Base-by-base conservation (phyloP, 495 filamentous ascomycete genomes). In the Beverwykella pulmonaria region DNA sequence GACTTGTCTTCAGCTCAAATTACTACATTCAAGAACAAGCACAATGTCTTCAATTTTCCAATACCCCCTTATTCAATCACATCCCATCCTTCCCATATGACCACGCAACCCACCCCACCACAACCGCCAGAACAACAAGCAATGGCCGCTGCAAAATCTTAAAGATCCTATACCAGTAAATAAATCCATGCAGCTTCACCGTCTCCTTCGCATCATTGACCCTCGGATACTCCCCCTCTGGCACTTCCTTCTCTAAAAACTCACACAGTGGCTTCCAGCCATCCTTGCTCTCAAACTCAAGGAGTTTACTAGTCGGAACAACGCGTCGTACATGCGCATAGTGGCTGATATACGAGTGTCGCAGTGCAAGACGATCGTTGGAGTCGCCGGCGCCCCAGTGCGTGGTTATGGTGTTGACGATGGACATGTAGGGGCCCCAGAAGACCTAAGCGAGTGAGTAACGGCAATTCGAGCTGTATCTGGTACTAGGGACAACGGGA, bases 191-290 rank as follows among this genome's bases (percentile, higher is more conserved):
- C 20, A 65, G 7, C 2, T 41, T 53, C 44, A 59, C 63, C 1
- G 63, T 65, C 1, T n/a, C 15, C 7, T 26, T 27, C 8, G 63
- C 63, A 20, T 59, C 54, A 27, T 65, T 65, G n/a, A 65, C 55
- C 9, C 27, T 25, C 3, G 63, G 63, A 41, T 32, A 65, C 12
- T 59, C 46, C 19, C 39, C 54, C 23, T 58, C 26, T 7, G 63
- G 63, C 4, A 53, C 46, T 26, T 41, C 22, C 26, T 65, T 59
- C 25, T 46, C 63, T 17, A 65, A 27, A 32, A 65, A 59, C 4
- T 36, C 55, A 29, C 63, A 65, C 1, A 65, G 46, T 7, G 63
- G 63, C 9, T 2, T 53, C 63, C 63, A 65, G n/a, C 63, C 63
- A n/a, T 65, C 54, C n/a, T 53, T 59, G 6, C 26, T n/a, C 2